Base-by-base conservation (phyloP, 768 basidiomycete genomes). In the Hydnomerulius pinastri region DNA sequence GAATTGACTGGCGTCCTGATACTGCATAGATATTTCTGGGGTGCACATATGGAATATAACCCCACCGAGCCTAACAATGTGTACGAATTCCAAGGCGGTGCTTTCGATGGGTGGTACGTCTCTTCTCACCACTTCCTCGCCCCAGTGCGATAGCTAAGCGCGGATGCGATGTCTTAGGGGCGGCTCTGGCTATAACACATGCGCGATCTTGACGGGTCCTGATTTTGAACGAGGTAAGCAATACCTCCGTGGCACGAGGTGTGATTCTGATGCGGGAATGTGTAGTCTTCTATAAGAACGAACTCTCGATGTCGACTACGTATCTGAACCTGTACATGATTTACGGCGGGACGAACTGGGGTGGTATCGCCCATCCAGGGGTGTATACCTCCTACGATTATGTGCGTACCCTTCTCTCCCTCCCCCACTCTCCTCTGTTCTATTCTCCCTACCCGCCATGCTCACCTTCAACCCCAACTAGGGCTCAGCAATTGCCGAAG, bases 261-360 rank as follows among this genome's bases (percentile, higher is more conserved):
- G 59, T 54, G 24, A 9, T 33, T 24, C 41, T 18, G 30, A 7
- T 23, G 28, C 12, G n/a, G n/a, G n/a, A n/a, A n/a, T n/a, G n/a
- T n/a, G n/a, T n/a, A 64, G 51, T 55, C 39, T 54, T 53, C 29
- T 48, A 61, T 49, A 64, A 66, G 43, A 64, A 64, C n/a, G 39
- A 54, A 18, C 20, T 55, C 7, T 24, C 57, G 10, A 63, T 55
- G 53, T 56, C 55, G 27, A 43, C 49, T 48, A 42, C 46, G 2
- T 53, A 54, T 21, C 37, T 58, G 73, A 79, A 71, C 54, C 62
- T 82, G 13, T 82, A 82, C 56, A 81, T 85, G 84, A 61, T 78
- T 8, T 81, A 77, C 58, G 83, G 83, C 3, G 83, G 83, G 24
- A 85, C 83, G 1, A 83, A 85, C 43, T 83, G 81, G 81, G 83